Evolutionary conservation across 2,329 filamentous ascomycete species (phyloP).

Genomic region (Aspergillus felis): DNA sequence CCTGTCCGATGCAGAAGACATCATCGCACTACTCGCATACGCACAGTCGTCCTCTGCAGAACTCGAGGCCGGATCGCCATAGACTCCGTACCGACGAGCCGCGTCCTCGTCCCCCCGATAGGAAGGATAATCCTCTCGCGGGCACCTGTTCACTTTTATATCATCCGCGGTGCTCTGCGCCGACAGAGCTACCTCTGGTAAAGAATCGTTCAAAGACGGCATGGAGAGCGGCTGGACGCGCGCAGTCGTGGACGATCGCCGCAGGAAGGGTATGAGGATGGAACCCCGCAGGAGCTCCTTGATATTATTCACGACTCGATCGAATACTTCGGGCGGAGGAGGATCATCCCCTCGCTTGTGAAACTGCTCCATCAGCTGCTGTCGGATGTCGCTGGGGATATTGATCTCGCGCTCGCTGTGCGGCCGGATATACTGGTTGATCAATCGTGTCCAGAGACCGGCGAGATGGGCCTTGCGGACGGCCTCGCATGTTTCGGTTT

Average conservation of each 20-base stretch:
- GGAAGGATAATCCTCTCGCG: background rate
- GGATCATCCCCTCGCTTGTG: background rate
- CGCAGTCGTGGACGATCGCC: background rate
- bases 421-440: background rate
- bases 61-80: background rate
- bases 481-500: background rate
- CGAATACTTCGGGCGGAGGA: background rate
- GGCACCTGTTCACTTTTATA: background rate
- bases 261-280: constrained; percentile 1
- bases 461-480: background rate
- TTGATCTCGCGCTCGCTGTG: background rate
- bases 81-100: background rate
- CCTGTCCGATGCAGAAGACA: background rate
- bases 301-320: background rate
- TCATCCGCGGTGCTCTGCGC: background rate
- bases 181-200: background rate
- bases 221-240: constrained; percentile 1
- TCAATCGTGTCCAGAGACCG: background rate
- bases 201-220: background rate
- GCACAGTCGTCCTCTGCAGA: background rate
- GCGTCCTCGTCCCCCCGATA: background rate
- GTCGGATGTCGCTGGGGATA: background rate
- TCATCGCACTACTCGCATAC: background rate
- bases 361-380: background rate
- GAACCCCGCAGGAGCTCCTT: constrained; percentile 3